Evolutionary conservation across 495 filamentous ascomycete species (phyloP), one percentile per base, ranked within the genome.

Genomic region (Penicillium malachiteum): DNA sequence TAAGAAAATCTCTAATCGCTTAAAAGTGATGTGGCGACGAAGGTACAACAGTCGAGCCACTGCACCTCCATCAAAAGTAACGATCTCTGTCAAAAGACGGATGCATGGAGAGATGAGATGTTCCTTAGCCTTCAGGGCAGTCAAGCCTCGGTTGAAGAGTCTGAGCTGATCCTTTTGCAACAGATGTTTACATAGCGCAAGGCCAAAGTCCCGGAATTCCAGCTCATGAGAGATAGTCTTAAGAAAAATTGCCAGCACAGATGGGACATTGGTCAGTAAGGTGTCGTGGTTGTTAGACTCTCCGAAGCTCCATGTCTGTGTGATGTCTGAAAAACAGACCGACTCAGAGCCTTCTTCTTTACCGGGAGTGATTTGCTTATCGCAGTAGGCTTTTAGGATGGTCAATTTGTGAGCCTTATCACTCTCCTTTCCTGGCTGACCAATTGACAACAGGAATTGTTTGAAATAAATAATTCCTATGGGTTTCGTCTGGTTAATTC

Each of bases 31-130:
- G 46, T 87, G 81, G 58, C 88, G 78, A 16, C 82, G 81, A 26
- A 82, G 75, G 62, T 91, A 92, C 26, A 95, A 72, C 39, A 82
- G 79, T 38, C 81, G 83, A 11, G 91, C 88, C 17, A 88, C 75
- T 38, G 82, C 82, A 13, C 91, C 92, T 7, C 91, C 92, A 71
- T 96, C 90, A 60, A 92, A 91, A 31, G 78, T 82, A 12, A 87
- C 80, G 5, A 89, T 77, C 71, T 97, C 91, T 17, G 83, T 87
- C 45, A 97, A 78, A 44, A 97, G 76, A 54, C 91, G 81, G 42
- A 97, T 69, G 40, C 85, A 89, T 0, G 92, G 90, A 3, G 88
- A 91, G 55, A 97, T 92, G 39, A 96, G 74, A 72, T 88, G 88
- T 35, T 92, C 87, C 62, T 93, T 96, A 3, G 80, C 75, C 65